Percentiles rank a stretch among this genome's conserved stretches.
Conservation (phyloP, 202 grass and related monocot genomes). For the Cymbopogon flexuosus region DNA sequence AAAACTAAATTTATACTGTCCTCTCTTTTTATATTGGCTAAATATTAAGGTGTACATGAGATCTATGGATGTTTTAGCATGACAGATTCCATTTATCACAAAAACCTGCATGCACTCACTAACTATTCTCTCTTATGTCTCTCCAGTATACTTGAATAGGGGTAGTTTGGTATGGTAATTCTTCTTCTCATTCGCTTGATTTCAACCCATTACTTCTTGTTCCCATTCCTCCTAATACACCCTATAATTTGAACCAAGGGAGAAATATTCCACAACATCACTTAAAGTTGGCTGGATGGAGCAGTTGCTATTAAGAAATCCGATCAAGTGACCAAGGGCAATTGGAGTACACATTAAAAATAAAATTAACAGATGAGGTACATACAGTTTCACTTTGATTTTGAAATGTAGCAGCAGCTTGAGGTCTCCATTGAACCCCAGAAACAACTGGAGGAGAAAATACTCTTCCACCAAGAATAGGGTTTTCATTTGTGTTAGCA, state of each 20-base stretch:
- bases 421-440: slow-evolving; percentile 77
- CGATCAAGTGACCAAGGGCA: not conserved
- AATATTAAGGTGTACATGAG: not conserved
- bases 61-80: not conserved
- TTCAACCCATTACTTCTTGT: not conserved
- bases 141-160: not conserved
- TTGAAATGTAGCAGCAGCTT: slow-evolving; percentile 60
- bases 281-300: not conserved
- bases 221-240: not conserved
- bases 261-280: not conserved
- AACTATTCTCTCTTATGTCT: not conserved
- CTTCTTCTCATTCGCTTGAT: not conserved
- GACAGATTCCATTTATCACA: not conserved
- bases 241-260: not conserved
- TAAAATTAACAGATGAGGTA: slow-evolving; percentile 25
- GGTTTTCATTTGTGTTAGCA: slow-evolving; percentile 44
- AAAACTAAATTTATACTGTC: not conserved
- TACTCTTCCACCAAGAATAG: slow-evolving; percentile 61
- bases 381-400: slow-evolving; percentile 85
- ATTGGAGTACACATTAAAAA: not conserved
- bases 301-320: slow-evolving; percentile 1
- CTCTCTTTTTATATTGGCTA: not conserved
- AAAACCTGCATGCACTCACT: not conserved
- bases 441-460: slow-evolving; percentile 67
- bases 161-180: not conserved